Evolutionary conservation across 2,329 filamentous ascomycete species (phyloP).

Genomic region (Volutella citrinella): DNA sequence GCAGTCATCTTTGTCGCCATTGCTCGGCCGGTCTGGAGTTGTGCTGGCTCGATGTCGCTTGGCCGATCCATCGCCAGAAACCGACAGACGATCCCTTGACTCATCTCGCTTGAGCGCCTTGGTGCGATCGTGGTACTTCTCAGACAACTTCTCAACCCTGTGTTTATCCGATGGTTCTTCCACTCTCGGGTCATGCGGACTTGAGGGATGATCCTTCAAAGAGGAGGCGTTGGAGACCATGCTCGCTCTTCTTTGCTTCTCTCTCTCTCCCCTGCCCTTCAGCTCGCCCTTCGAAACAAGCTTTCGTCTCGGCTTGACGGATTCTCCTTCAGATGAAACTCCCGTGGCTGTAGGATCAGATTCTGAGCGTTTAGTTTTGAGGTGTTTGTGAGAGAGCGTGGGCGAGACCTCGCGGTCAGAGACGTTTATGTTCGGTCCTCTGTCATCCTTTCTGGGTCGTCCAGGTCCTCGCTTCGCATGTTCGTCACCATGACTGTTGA

Average conservation of each 20-base stretch:
- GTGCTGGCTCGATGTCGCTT: conserved; percentile 59
- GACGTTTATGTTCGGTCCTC: conserved; percentile 42
- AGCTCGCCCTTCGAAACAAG: conserved; percentile 62
- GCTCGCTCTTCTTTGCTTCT: conserved; percentile 57
- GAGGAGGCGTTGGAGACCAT: conserved; percentile 54
- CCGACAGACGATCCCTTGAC: conserved; percentile 51
- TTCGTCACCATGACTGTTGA: conserved; percentile 40
- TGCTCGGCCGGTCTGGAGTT: conserved; percentile 53
- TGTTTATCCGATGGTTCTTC: conserved; percentile 50
- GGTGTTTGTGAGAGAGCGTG: conserved; percentile 42
- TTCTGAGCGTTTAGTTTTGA: conserved; percentile 52
- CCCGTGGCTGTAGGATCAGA: conserved; percentile 50
- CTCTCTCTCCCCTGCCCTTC: conserved; percentile 56
- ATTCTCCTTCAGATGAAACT: conserved; percentile 55
- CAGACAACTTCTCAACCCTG: conserved; percentile 36
- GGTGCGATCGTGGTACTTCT: conserved; percentile 58
- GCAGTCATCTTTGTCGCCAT: conserved; percentile 49
- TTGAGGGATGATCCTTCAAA: conserved; percentile 47
- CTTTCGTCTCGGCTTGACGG: conserved; percentile 59
- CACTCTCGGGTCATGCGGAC: conserved; percentile 46
- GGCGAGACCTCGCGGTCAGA: conserved; percentile 55
- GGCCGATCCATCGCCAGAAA: conserved; percentile 48
- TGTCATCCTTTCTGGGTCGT: conserved; percentile 55
- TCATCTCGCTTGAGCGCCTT: conserved; percentile 61
- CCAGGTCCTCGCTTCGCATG: conserved; percentile 50